phyloP scores from a whole-genome alignment of 2,329 filamentous ascomycete species.

The Alternaria incomplexa region DNA sequence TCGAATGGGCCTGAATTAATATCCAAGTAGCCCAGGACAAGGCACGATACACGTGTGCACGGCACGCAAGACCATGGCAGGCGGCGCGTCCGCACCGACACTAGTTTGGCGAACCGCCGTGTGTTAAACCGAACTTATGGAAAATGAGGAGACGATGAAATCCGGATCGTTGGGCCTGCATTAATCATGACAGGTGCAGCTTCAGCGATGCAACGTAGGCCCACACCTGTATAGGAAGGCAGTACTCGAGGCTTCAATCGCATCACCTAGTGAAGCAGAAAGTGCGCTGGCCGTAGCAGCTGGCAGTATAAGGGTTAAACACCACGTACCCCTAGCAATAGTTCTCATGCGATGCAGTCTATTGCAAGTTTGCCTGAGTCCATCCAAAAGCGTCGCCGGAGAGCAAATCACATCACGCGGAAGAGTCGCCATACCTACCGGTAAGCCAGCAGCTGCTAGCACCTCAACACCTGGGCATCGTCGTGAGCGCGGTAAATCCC shows the following conservation, averaged over 20 bases:
- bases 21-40: background rate
- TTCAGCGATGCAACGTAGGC: background rate
- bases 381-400: background rate
- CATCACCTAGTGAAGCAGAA: background rate
- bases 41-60: background rate
- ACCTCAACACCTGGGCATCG: background rate
- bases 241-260: background rate
- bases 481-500: background rate
- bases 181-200: background rate
- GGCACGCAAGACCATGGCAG: background rate
- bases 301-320: background rate
- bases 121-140: slow-evolving; percentile 2
- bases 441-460: background rate
- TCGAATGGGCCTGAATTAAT: background rate
- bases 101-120: slow-evolving; percentile 1
- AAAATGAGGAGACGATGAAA: background rate
- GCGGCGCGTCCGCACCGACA: background rate
- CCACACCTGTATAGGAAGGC: background rate
- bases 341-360: background rate
- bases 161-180: background rate
- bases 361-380: background rate
- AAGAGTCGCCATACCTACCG: slow-evolving; percentile 23
- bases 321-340: background rate
- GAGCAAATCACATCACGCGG: slow-evolving; percentile 20
- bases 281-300: background rate